Percentiles rank a stretch among this genome's conserved stretches.
These are phyloP conservation scores for Kurtzmaniella fragi DNA, from an alignment of 805 yeast genomes.

Conservation along the genomic window DNA sequence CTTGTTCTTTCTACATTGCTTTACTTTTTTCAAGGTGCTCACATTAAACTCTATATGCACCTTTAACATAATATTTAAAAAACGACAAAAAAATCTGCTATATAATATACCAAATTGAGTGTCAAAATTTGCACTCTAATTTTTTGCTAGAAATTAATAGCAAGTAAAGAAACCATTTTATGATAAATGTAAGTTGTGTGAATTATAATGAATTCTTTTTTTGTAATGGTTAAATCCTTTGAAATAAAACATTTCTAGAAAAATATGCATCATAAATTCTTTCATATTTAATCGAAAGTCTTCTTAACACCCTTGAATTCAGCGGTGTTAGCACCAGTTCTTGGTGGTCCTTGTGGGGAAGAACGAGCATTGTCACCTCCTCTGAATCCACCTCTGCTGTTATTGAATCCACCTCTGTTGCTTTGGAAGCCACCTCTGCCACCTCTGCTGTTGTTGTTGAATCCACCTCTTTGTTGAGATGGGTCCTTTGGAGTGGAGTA, in stretches of 20 bases:
- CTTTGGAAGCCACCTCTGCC: conserved; percentile 31
- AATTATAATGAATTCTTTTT: background rate
- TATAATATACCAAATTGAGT: too few relatives aligned
- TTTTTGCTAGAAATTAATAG: background rate
- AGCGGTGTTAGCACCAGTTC: conserved; percentile 56
- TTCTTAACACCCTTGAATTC: conserved; percentile 82
- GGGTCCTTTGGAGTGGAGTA: conserved; percentile 85
- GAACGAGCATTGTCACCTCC: conserved; percentile 42
- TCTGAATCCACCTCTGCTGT: conserved; percentile 16
- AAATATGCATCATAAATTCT: background rate
- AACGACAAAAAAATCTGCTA: background rate
- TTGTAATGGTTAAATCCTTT: background rate
- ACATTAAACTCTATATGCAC: background rate
- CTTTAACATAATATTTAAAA: background rate
- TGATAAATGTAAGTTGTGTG: background rate
- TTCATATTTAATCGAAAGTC: conserved; percentile 59
- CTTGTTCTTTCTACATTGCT: background rate
- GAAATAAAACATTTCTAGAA: conserved; percentile 1
- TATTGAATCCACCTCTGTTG: conserved; percentile 18
- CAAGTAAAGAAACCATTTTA: background rate
- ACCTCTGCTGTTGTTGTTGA: conserved; percentile 41
- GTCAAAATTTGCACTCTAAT: too few relatives aligned
- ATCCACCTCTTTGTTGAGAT: conserved; percentile 31
- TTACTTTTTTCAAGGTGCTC: background rate
- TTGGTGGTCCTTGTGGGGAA: conserved; percentile 55